Evolutionary conservation across 2,329 filamentous ascomycete species (phyloP).

Genomic region (Coccinonectria pachysandricola): DNA sequence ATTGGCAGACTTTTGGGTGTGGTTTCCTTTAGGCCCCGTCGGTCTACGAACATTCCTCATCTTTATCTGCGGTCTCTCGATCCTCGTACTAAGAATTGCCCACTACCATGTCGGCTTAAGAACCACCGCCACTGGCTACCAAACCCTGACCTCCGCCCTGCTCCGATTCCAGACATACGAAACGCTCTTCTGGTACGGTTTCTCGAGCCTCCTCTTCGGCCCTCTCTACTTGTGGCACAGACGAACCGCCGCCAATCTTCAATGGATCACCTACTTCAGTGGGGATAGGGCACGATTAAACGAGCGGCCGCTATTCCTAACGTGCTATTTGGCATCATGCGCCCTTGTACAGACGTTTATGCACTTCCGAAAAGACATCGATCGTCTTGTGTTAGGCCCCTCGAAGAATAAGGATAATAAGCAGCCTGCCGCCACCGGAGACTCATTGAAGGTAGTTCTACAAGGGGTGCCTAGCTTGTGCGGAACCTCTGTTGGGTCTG

Average conservation of each 20-base stretch:
- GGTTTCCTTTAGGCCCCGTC: conserved; percentile 70
- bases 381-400: conserved; percentile 44
- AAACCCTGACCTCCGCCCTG: conserved; percentile 50
- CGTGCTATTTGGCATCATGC: conserved; percentile 57
- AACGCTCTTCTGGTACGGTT: conserved; percentile 64
- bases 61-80: conserved; percentile 62
- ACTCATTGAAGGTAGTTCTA: conserved; percentile 26
- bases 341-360: conserved; percentile 57
- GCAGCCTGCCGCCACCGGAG: conserved; percentile 14
- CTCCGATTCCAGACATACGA: conserved; percentile 52
- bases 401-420: conserved; percentile 17
- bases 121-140: conserved; percentile 58
- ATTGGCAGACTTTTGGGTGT: conserved; percentile 77
- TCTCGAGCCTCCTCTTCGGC: conserved; percentile 71
- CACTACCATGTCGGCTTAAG: conserved; percentile 68
- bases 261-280: conserved; percentile 61
- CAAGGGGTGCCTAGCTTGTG: conserved; percentile 30
- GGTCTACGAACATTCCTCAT: conserved; percentile 67
- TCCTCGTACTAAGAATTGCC: conserved; percentile 79
- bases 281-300: conserved; percentile 70
- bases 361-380: conserved; percentile 66
- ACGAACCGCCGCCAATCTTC: conserved; percentile 49
- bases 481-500: conserved; percentile 28
- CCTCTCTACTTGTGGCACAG: conserved; percentile 71
- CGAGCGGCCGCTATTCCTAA: conserved; percentile 74